These are phyloP conservation scores for Apiotrichum akiyoshidainum DNA, from an alignment of 1,284 basidiomycete genomes.

Conservation along the genomic window DNA sequence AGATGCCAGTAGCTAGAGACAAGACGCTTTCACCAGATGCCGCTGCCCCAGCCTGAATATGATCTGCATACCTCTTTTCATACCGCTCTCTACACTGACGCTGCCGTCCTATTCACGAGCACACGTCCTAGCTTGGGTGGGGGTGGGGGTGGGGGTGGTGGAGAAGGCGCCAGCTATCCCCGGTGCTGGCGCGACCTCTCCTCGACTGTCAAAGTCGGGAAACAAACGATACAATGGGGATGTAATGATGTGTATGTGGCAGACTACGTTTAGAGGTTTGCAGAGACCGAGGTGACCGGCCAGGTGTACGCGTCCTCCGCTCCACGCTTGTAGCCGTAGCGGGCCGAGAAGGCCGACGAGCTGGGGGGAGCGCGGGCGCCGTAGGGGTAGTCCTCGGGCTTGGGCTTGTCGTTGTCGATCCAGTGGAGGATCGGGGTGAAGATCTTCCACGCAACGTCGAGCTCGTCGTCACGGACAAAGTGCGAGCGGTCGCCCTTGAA, in stretches of 20 bases:
- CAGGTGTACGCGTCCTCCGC: conserved; percentile 63
- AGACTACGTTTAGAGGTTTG: conserved; percentile 29
- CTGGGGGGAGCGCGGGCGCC: conserved; percentile 88
- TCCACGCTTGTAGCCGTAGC: conserved; percentile 74
- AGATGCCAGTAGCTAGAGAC: too few species aligned
- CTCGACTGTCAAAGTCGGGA: conserved; percentile 3
- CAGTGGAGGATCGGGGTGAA: conserved; percentile 92
- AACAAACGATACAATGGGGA: neutral
- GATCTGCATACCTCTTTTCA: conserved; percentile 3
- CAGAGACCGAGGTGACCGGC: conserved; percentile 38
- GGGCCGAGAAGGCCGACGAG: conserved; percentile 69
- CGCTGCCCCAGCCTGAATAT: too few species aligned
- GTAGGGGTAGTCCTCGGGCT: conserved; percentile 76
- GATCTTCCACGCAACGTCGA: conserved; percentile 96
- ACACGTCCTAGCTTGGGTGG: conserved; percentile 2
- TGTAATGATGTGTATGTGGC: neutral
- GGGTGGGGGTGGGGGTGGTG: neutral
- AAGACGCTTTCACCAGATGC: neutral
- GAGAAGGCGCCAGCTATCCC: neutral
- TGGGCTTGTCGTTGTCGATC: conserved; percentile 61
- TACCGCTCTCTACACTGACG: neutral
- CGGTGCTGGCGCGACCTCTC: neutral
- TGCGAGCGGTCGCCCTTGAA: conserved; percentile 62
- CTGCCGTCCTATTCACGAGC: neutral
- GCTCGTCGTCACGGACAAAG: conserved; percentile 91